Evolutionary conservation across 2,329 filamentous ascomycete species (phyloP).

Genomic region (Calonectria pseudoreteaudii): DNA sequence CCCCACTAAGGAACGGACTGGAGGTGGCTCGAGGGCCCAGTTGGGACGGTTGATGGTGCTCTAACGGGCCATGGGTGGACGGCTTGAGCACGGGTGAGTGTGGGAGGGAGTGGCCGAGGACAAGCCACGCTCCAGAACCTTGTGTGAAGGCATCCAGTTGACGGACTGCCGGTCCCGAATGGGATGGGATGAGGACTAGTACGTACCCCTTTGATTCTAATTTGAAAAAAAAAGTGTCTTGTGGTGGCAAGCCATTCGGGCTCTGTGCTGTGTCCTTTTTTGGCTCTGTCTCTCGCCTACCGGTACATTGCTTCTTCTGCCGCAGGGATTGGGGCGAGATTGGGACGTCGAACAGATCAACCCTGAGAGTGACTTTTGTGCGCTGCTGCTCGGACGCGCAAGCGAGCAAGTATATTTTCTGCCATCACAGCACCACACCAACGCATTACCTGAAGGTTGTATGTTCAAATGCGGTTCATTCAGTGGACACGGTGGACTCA

Average conservation of each 20-base stretch:
- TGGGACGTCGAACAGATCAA: not conserved
- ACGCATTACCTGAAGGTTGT: not conserved
- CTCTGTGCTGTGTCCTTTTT: not conserved
- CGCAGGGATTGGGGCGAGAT: constrained; percentile 4
- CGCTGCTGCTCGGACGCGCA: not conserved
- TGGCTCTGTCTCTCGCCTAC: constrained; percentile 9
- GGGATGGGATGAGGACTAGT: not conserved
- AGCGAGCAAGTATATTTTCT: not conserved
- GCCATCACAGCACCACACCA: constrained; percentile 1
- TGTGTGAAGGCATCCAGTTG: not conserved
- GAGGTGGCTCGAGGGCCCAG: constrained; percentile 15
- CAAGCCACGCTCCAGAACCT: constrained; percentile 29
- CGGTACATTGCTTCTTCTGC: not conserved
- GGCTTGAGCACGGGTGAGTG: constrained; percentile 33
- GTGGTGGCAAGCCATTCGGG: constrained; percentile 1
- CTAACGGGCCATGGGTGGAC: constrained; percentile 9
- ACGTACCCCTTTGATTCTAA: constrained; percentile 6
- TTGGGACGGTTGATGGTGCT: constrained; percentile 13
- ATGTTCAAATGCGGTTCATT: not conserved
- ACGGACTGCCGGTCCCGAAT: not conserved
- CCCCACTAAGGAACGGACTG: constrained; percentile 32
- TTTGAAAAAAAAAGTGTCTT: constrained; percentile 17
- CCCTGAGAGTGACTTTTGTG: not conserved
- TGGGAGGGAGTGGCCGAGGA: constrained; percentile 39
- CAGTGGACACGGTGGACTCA: not conserved